Evolutionary conservation across 345 rosid species (phyloP), one percentile per base, ranked within the genome.

Genomic region (Psidium guajava): DNA sequence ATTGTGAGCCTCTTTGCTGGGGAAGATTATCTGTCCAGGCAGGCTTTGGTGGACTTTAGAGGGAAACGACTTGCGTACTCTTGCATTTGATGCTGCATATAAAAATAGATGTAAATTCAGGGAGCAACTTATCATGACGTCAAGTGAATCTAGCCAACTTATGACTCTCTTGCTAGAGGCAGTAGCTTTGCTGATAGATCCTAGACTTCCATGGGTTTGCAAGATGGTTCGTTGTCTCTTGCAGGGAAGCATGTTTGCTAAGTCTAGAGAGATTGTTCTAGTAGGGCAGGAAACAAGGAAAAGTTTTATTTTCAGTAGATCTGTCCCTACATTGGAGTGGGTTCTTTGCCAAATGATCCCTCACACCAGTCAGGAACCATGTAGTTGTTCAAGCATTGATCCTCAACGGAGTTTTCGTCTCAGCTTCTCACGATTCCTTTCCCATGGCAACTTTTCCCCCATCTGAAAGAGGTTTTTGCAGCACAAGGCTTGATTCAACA

Each of bases 191-290:
- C 89, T 97, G 89, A 88, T 95, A 84, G 95, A 95, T 91, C 93
- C 96, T 87, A 92, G 91, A 91, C 93, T 92, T 88, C 99, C 99
- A 77, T 95, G 99, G 99, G 95, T 88, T 87, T 97, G 98, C 90
- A 93, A 94, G 91, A 83, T 90, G 74, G 93, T 92, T 52, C 89
- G 92, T 84, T 89, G 92, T 88, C 97, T 97, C 82, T 86, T 90
- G 86, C 91, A 91, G 87, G 91, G 89, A 88, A 92, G 93, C 53
- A 87, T 89, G 64, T 93, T 94, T 80, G 82, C 90, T 83, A 88
- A 93, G 84, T 91, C 92, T 81, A 89, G 99, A 88, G 98, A 92
- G 84, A 91, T 96, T 55, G 88, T 93, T 90, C 89, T 89, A 83
- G 89, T 86, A 53, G 93, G 87, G 22, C 92, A 92, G 98, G 99